phyloP scores from a whole-genome alignment of 2,329 filamentous ascomycete species.

The Microdochium trichocladiopsis region DNA sequence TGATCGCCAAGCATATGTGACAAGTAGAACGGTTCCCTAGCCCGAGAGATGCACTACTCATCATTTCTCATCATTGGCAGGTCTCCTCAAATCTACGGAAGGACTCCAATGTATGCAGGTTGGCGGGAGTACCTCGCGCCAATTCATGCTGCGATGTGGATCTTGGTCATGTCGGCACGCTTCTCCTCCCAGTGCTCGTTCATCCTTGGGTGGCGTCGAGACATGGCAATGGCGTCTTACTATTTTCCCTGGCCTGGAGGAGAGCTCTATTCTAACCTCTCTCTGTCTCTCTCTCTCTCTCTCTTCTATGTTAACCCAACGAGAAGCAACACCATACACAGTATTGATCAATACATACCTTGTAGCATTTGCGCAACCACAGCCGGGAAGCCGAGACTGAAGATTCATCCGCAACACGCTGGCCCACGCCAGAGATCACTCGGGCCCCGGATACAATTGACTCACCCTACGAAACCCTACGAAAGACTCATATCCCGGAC shows the following conservation, averaged over 20 bases:
- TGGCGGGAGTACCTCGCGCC: conserved; percentile 7
- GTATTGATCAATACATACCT: background rate
- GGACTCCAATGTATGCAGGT: conserved; percentile 7
- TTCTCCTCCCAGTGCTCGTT: conserved; percentile 7
- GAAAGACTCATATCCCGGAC: background rate
- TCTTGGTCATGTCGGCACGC: conserved; percentile 7
- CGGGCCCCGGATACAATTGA: background rate
- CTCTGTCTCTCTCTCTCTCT: background rate
- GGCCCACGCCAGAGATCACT: conserved; percentile 10
- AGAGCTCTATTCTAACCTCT: background rate
- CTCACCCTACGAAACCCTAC: background rate
- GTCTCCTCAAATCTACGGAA: conserved; percentile 17
- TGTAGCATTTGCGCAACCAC: background rate
- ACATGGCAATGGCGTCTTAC: background rate
- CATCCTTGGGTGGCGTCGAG: background rate
- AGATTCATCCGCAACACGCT: conserved; percentile 13
- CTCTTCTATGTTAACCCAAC: too few species aligned
- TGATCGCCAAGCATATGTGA: conserved; percentile 4
- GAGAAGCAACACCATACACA: background rate
- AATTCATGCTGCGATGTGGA: conserved; percentile 9
- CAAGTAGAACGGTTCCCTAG: background rate
- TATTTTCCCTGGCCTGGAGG: background rate
- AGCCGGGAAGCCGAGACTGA: background rate
- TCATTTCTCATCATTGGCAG: background rate
- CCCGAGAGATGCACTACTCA: background rate